phyloP scores from a whole-genome alignment of 805 yeast species.

The Priceomyces carsonii region DNA sequence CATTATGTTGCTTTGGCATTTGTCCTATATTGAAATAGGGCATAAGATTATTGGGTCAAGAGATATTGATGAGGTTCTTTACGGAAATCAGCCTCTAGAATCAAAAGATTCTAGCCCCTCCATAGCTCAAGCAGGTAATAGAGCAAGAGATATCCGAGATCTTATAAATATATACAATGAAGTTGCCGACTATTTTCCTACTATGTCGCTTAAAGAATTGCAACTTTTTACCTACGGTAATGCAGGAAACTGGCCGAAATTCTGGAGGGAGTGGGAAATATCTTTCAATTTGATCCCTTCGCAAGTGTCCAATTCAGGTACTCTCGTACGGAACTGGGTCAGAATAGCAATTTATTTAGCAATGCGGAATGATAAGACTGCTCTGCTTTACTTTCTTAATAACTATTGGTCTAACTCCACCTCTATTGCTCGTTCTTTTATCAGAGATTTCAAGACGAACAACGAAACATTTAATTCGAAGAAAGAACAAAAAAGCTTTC shows the following conservation, averaged over 20 bases:
- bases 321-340: constrained; percentile 26
- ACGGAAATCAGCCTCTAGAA: constrained; percentile 12
- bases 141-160: constrained; percentile 30
- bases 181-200: constrained; percentile 6
- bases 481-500: constrained; percentile 23
- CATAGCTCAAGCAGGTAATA: constrained; percentile 23
- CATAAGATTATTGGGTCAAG: constrained; percentile 21
- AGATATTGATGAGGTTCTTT: constrained; percentile 24
- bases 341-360: constrained; percentile 35
- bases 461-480: constrained; percentile 17
- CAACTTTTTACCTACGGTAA: constrained; percentile 38
- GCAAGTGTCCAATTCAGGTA: constrained; percentile 3
- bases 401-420: constrained; percentile 29
- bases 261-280: constrained; percentile 41
- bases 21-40: constrained; percentile 19
- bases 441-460: constrained; percentile 18
- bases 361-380: constrained; percentile 22
- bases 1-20: constrained; percentile 36
- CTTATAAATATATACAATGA: constrained; percentile 23
- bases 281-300: constrained; percentile 13
- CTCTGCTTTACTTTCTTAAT: constrained; percentile 27
- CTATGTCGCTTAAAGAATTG: constrained; percentile 31
- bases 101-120: constrained; percentile 7
- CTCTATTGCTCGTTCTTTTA: constrained; percentile 23
- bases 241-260: constrained; percentile 35